Conservation (phyloP, 192 early-diverging fungal genomes). For the Backusella liffmaniae region DNA sequence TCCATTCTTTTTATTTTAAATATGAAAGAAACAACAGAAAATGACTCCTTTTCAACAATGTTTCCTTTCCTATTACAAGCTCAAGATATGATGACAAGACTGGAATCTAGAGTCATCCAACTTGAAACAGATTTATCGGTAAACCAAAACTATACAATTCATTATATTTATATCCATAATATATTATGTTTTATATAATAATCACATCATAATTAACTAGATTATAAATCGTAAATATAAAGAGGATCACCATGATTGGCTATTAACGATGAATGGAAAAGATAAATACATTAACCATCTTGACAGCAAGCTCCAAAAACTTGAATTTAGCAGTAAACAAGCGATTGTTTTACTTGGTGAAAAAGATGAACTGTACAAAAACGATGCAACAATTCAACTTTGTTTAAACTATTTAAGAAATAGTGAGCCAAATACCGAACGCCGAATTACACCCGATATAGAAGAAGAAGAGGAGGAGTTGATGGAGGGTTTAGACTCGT, state of each 20-base stretch:
- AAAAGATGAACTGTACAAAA: background rate
- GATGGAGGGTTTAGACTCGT: background rate
- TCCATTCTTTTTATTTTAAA: no score
- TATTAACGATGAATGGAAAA: background rate
- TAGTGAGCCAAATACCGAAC: background rate
- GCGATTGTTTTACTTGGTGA: background rate
- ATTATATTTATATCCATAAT: background rate
- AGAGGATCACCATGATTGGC: background rate
- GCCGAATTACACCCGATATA: background rate
- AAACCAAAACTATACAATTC: background rate
- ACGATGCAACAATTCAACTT: background rate
- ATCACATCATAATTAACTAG: background rate
- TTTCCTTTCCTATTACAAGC: no score
- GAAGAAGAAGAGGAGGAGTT: background rate
- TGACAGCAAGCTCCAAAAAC: background rate
- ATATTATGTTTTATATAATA: background rate
- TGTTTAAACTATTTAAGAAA: constrained; percentile 2
- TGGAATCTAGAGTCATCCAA: background rate
- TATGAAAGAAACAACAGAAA: no score
- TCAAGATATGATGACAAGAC: background rate
- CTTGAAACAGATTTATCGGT: background rate
- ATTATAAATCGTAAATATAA: background rate
- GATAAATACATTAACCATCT: background rate
- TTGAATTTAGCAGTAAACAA: background rate
- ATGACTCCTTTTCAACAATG: no score